Evolutionary conservation across 306 rosid genomes (phyloP), one percentile per base, ranked within the genome.

Genomic region (Geum urbanum): DNA sequence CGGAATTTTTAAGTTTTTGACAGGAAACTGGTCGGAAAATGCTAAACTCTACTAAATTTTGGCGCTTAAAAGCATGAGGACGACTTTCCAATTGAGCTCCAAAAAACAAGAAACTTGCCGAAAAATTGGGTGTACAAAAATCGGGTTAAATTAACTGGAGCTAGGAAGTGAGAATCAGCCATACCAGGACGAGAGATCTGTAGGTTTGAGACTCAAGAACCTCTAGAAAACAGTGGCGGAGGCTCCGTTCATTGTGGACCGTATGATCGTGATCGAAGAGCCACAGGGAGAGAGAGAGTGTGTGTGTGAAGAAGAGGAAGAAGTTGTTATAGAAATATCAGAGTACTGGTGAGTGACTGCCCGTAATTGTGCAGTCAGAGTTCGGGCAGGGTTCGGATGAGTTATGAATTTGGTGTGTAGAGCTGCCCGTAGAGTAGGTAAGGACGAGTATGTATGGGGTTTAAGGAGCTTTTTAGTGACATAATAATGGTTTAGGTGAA

Each of bases 121-220:
- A 9, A 51, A 51, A 51, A 51, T 18, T 16, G 14, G 3, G 19
- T 8, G 56, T 6, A 32, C 41, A 43, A 50, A 47, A 35, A 9
- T 15, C 32, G 9, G 59, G 39, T 20, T 66, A 41, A 70, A 45
- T 53, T 56, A 75, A 39, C 64, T 16, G 4, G 58, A 66, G 37
- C 50, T 69, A 39, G 9, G 9, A 60, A 72, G 0, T 22, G 44
- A 53, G 43, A 73, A 71, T 14, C 47, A 24, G 72, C 15, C 80
- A 14, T 86, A 88, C 95, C 89, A 59, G 84, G 63, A 71, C 81
- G 71, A 66, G 81, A 84, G 95, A 88, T 88, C 89, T 84, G 89
- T 64, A 56, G 65, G 69, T 66, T 80, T 79, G 35, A 51, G 70
- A 70, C 71, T 70, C 87, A 79, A 79, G 80, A 88, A 82, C 86